A percentile compares a stretch with the other conserved stretches of the same genome.
These are phyloP conservation scores for Hyphodiscus hymeniophilus DNA, from an alignment of 495 filamentous ascomycete species.

Conservation along the genomic window DNA sequence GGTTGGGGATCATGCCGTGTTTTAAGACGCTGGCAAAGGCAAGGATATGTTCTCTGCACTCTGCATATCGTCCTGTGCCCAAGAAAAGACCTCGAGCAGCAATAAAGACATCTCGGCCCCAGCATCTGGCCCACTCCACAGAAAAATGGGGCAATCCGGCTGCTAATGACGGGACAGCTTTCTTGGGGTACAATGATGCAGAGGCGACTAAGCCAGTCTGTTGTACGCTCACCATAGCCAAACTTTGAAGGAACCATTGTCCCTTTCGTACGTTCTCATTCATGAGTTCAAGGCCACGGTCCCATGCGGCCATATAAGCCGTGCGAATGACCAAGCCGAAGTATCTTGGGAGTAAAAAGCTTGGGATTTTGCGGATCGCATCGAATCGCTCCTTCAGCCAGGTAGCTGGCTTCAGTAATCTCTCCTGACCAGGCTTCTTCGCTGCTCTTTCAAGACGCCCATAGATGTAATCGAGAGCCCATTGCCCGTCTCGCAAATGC, in stretches of 20 bases:
- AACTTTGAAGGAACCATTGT: slow-evolving; percentile 74
- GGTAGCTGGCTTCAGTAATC: slow-evolving; percentile 52
- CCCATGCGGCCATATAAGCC: slow-evolving; percentile 75
- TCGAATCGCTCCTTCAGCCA: slow-evolving; percentile 85
- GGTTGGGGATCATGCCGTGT: slow-evolving; percentile 97
- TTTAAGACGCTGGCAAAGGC: slow-evolving; percentile 96
- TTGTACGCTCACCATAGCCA: slow-evolving; percentile 85
- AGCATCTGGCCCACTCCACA: slow-evolving; percentile 88
- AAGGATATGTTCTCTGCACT: slow-evolving; percentile 87
- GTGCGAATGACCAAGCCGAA: slow-evolving; percentile 85
- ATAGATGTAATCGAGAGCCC: slow-evolving; percentile 88
- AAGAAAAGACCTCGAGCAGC: slow-evolving; percentile 84
- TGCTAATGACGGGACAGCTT: slow-evolving; percentile 76
- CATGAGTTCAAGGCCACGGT: slow-evolving; percentile 70
- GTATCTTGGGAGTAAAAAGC: slow-evolving; percentile 84
- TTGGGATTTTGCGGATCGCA: slow-evolving; percentile 73
- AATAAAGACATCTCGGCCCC: slow-evolving; percentile 97
- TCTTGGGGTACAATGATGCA: slow-evolving; percentile 80
- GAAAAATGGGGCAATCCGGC: slow-evolving; percentile 95
- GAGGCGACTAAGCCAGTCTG: slow-evolving; percentile 83
- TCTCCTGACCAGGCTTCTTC: slow-evolving; percentile 46
- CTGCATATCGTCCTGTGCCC: slow-evolving; percentile 76
- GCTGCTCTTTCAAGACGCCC: slow-evolving; percentile 67
- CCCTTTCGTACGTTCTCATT: slow-evolving; percentile 65
- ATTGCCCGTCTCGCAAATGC: slow-evolving; percentile 83